Evolutionary conservation across 331 rosid species (phyloP).

Genomic region (Malus hybrid): DNA sequence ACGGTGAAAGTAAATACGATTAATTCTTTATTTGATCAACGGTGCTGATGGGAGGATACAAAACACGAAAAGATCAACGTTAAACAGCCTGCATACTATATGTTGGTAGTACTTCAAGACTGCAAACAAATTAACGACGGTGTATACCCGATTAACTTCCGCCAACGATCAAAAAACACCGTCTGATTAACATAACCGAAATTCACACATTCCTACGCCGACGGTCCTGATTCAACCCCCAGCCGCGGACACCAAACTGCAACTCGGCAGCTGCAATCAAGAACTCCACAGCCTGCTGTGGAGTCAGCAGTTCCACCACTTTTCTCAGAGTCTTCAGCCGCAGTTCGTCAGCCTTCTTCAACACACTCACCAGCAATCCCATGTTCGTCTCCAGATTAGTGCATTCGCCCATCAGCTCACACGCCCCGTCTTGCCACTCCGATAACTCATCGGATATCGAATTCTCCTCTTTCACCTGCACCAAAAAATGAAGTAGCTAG

Average conservation of each 20-base stretch:
- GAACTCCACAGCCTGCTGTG: conserved; percentile 73
- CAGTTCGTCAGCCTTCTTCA: conserved; percentile 66
- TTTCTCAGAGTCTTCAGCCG: conserved; percentile 50
- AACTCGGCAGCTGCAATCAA: conserved; percentile 63
- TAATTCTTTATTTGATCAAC: not conserved
- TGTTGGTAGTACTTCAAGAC: not conserved
- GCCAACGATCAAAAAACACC: not conserved
- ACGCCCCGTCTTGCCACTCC: conserved; percentile 74
- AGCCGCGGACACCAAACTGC: conserved; percentile 54
- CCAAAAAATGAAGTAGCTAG: not conserved
- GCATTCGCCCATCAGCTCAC: conserved; percentile 33
- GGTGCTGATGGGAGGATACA: not conserved
- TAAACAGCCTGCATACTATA: not conserved
- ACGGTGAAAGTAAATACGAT: not conserved
- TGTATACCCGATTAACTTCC: not conserved
- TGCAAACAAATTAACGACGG: not conserved
- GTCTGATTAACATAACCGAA: not conserved
- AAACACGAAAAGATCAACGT: not conserved
- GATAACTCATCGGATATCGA: conserved; percentile 65
- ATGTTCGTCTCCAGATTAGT: conserved; percentile 33
- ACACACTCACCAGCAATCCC: conserved; percentile 27
- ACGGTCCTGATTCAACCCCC: conserved; percentile 71
- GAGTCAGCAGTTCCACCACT: conserved; percentile 54
- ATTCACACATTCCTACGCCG: conserved; percentile 2
- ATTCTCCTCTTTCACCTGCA: conserved; percentile 81